Evolutionary conservation across 2,329 filamentous ascomycete species (phyloP).

Genomic region (Venturia effusa): DNA sequence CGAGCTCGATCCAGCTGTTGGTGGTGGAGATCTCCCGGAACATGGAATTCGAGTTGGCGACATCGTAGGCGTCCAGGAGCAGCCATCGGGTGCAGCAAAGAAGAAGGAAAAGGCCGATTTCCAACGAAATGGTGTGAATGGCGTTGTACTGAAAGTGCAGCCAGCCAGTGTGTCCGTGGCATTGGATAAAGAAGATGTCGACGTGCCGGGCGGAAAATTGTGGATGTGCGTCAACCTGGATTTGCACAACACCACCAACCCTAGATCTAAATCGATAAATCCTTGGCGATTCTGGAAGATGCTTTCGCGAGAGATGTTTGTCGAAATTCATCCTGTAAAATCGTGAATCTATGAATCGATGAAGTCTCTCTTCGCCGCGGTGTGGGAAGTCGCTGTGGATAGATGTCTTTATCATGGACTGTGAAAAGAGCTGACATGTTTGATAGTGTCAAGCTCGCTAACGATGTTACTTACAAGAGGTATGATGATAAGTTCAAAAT

Average conservation of each 20-base stretch:
- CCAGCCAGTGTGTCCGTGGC: slow-evolving; percentile 53
- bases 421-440: slow-evolving; percentile 22
- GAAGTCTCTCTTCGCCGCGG: neutral
- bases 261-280: neutral
- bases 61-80: slow-evolving; percentile 65
- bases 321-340: neutral
- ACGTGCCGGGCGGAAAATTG: slow-evolving; percentile 45
- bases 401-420: neutral
- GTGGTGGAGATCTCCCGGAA: slow-evolving; percentile 49
- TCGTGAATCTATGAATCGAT: neutral
- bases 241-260: neutral
- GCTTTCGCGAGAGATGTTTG: neutral
- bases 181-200: slow-evolving; percentile 52
- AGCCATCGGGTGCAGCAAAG: slow-evolving; percentile 58
- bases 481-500: slow-evolving; percentile 23
- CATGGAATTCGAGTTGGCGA: slow-evolving; percentile 69
- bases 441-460: slow-evolving; percentile 51
- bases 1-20: slow-evolving; percentile 52
- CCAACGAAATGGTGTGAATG: slow-evolving; percentile 56
- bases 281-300: neutral
- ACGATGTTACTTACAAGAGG: slow-evolving; percentile 55
- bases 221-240: slow-evolving; percentile 44
- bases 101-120: slow-evolving; percentile 62
- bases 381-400: neutral
- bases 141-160: slow-evolving; percentile 58